Evolutionary conservation across 2,329 filamentous ascomycete species (phyloP).

Genomic region (Furcasterigmium sp.): DNA sequence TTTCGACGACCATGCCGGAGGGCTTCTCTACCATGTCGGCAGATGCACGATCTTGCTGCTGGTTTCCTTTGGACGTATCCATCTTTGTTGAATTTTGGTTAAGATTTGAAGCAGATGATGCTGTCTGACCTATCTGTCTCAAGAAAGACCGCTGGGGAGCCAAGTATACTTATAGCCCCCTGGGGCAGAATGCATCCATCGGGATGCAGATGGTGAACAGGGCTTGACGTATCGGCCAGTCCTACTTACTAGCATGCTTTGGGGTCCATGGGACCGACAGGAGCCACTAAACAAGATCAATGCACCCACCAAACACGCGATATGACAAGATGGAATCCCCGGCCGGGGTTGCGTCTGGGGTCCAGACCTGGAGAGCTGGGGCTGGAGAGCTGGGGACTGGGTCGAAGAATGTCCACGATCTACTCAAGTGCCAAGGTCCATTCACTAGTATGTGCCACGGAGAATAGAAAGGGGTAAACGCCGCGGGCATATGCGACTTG

Average conservation of each 20-base stretch:
- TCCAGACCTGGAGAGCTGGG: too few species aligned
- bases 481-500: too few species aligned
- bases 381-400: background rate
- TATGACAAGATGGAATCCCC: background rate
- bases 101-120: background rate
- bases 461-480: background rate
- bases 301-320: background rate
- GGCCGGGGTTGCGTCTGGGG: background rate
- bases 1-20: constrained; percentile 21
- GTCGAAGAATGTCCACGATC: background rate
- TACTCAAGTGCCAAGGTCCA: background rate
- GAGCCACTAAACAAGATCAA: too few species aligned
- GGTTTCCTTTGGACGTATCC: background rate
- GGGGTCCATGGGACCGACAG: background rate
- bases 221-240: too few species aligned
- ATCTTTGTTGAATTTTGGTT: background rate
- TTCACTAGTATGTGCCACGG: background rate
- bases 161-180: background rate
- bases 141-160: background rate
- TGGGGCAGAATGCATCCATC: background rate
- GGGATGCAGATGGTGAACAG: background rate
- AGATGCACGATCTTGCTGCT: background rate
- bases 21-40: constrained; percentile 11
- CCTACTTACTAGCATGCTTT: too few species aligned
- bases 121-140: background rate